phyloP scores from a whole-genome alignment of 768 basidiomycete genomes.

The Tulasnella sp. region DNA sequence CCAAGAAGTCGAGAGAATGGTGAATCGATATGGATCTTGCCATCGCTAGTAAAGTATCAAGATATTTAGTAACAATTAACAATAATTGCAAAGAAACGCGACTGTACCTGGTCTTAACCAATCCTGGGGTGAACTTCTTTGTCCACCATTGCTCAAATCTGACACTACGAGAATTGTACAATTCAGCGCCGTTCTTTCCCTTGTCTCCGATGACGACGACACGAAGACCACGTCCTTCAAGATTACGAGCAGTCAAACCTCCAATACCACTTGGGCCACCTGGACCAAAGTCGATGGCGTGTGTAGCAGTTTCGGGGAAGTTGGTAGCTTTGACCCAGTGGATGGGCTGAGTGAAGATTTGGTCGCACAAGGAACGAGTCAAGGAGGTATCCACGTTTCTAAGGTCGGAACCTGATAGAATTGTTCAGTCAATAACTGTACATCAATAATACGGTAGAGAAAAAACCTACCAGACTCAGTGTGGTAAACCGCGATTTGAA shows the following conservation, averaged over 20 bases:
- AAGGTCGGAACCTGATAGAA: conserved; percentile 63
- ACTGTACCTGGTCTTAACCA: conserved; percentile 79
- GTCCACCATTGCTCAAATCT: conserved; percentile 82
- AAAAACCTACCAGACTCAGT: conserved; percentile 74
- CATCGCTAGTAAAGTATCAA: conserved; percentile 46
- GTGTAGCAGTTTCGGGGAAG: conserved; percentile 84
- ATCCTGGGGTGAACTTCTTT: conserved; percentile 68
- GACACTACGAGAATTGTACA: conserved; percentile 53
- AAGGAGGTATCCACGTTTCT: conserved; percentile 55
- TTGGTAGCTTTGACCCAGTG: conserved; percentile 85
- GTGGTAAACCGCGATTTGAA: conserved; percentile 78
- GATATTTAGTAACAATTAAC: neutral
- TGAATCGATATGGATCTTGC: conserved; percentile 83
- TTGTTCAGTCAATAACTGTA: neutral
- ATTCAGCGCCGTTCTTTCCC: conserved; percentile 75
- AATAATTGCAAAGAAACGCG: neutral
- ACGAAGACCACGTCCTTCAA: conserved; percentile 87
- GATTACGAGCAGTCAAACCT: conserved; percentile 73
- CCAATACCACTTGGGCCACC: conserved; percentile 91
- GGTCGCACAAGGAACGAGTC: conserved; percentile 79
- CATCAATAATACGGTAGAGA: conserved; percentile 4
- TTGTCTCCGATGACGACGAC: conserved; percentile 85
- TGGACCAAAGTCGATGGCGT: conserved; percentile 93
- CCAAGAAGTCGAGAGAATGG: conserved; percentile 91
- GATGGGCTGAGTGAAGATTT: conserved; percentile 83